These are phyloP conservation scores for Phalaenopsis hybrid DNA, from an alignment of 116 monocot genomes.

Conservation along the genomic window DNA sequence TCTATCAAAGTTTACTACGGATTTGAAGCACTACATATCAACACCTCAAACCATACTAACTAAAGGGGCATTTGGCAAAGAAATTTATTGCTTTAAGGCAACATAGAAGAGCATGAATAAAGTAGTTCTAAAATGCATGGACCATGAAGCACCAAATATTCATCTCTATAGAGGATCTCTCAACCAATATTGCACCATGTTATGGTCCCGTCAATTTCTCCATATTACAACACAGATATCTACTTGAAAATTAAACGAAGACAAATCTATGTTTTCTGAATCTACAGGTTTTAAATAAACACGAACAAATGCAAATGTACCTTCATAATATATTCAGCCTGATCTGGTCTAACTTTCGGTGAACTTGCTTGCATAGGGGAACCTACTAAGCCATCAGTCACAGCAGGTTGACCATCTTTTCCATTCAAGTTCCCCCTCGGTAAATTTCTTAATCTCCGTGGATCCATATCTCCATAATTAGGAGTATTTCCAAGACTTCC, in stretches of 20 bases:
- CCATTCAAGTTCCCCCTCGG: constrained; percentile 49
- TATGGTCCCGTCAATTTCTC: not conserved
- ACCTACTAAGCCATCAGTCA: constrained; percentile 63
- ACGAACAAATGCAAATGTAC: constrained; percentile 12
- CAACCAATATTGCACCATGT: not conserved
- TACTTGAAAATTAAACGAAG: not conserved
- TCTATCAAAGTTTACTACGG: not conserved
- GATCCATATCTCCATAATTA: constrained; percentile 83
- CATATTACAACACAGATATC: not conserved
- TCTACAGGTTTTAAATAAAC: not conserved
- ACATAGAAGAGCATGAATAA: not conserved
- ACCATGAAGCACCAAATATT: not conserved
- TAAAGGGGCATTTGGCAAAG: not conserved
- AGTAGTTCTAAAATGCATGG: not conserved
- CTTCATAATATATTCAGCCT: constrained; percentile 83
- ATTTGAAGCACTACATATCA: not conserved
- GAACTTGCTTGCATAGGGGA: constrained; percentile 75
- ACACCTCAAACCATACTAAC: not conserved
- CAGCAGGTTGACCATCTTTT: constrained; percentile 63
- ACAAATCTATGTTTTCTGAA: not conserved
- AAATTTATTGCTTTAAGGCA: not conserved
- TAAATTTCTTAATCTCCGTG: constrained; percentile 56
- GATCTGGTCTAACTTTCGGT: constrained; percentile 61
- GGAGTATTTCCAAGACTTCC: constrained; percentile 45
- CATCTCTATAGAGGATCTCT: not conserved